These are phyloP conservation scores for Xylariaceae sp. DNA, from an alignment of 2,329 filamentous ascomycete genomes.

Conservation along the genomic window DNA sequence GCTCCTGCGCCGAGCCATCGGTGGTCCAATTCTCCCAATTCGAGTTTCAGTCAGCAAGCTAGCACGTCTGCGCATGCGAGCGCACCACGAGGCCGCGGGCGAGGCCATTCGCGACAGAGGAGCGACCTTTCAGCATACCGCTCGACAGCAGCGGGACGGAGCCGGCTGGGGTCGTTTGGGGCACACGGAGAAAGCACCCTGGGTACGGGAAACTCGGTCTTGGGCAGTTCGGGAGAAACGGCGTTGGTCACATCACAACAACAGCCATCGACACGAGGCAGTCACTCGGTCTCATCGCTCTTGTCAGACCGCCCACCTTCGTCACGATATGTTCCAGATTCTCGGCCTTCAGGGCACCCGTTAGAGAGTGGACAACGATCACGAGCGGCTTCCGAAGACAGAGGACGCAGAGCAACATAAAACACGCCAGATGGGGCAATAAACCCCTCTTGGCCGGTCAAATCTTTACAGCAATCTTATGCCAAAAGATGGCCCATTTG, in stretches of 20 bases:
- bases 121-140: conserved; percentile 57
- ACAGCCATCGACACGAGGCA: conserved; percentile 32
- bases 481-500: not conserved
- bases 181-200: conserved; percentile 36
- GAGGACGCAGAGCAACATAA: conserved; percentile 28
- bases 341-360: conserved; percentile 23
- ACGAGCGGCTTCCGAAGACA: conserved; percentile 34
- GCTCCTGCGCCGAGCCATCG: conserved; percentile 43
- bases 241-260: conserved; percentile 31
- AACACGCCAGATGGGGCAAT: not conserved
- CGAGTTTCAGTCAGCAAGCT: conserved; percentile 43
- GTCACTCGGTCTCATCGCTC: conserved; percentile 43
- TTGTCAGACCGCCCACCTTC: conserved; percentile 37
- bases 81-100: conserved; percentile 48
- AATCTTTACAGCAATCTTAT: not conserved
- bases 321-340: conserved; percentile 28
- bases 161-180: conserved; percentile 33
- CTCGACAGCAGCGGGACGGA: conserved; percentile 37
- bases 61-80: conserved; percentile 46
- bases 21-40: conserved; percentile 47
- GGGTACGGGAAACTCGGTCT: conserved; percentile 22
- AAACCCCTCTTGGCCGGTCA: not conserved
- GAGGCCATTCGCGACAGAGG: conserved; percentile 58
- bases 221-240: conserved; percentile 33
- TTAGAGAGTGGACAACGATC: conserved; percentile 32